These are phyloP conservation scores for Tricholoma flavovirens DNA, from an alignment of 768 basidiomycete species.

Conservation along the genomic window DNA sequence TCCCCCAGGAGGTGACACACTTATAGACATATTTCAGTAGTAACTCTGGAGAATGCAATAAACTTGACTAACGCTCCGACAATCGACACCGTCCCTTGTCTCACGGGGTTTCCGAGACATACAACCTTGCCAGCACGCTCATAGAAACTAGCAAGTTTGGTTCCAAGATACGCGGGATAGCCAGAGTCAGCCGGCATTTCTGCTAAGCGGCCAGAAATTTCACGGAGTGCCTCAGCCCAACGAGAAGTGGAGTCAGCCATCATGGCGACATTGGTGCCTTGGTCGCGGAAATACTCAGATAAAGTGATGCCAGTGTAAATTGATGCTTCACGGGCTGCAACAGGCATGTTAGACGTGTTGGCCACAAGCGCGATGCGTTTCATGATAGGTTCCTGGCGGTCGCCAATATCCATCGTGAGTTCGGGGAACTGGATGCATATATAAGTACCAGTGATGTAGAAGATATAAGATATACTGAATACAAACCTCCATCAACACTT, in stretches of 20 bases:
- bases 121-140: slow-evolving; percentile 96
- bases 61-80: slow-evolving; percentile 84
- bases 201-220: slow-evolving; percentile 97
- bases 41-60: not conserved
- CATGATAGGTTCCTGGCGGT: slow-evolving; percentile 99
- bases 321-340: slow-evolving; percentile 97
- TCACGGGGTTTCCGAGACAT: slow-evolving; percentile 81
- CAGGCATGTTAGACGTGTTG: slow-evolving; percentile 99
- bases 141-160: slow-evolving; percentile 96
- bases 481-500: slow-evolving; percentile 93
- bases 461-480: slow-evolving; percentile 5
- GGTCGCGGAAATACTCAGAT: slow-evolving; percentile 99
- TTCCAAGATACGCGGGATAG: slow-evolving; percentile 94
- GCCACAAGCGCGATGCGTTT: slow-evolving; percentile 98
- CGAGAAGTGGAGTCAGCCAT: slow-evolving; percentile 99
- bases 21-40: slow-evolving; percentile 25
- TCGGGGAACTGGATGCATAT: slow-evolving; percentile 62
- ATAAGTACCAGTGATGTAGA: not conserved
- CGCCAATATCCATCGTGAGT: slow-evolving; percentile 85
- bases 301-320: slow-evolving; percentile 99
- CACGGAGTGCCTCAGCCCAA: slow-evolving; percentile 98
- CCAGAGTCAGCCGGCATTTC: slow-evolving; percentile 99
- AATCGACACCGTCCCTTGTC: slow-evolving; percentile 94
- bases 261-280: slow-evolving; percentile 96
- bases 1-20: slow-evolving; percentile 97